Evolutionary conservation across 805 yeast species (phyloP).

Genomic region (Spathaspora girioi): DNA sequence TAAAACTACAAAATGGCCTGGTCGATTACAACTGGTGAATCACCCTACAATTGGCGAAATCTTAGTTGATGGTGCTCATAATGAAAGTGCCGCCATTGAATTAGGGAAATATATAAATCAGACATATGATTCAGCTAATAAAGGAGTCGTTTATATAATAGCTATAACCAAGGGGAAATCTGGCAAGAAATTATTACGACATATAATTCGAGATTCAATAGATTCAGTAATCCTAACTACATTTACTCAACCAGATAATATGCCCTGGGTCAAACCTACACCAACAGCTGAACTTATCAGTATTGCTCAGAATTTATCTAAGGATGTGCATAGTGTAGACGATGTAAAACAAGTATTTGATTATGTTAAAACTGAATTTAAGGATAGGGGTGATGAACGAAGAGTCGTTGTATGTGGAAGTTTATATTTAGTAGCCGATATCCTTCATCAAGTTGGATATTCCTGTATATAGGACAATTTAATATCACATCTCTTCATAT

Average conservation of each 20-base stretch:
- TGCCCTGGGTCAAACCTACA: conserved; percentile 79
- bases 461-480: not conserved
- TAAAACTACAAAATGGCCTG: conserved; percentile 70
- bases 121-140: conserved; percentile 11
- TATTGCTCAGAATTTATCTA: conserved; percentile 1
- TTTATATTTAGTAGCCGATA: conserved; percentile 39
- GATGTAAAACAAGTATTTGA: conserved; percentile 13
- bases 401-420: conserved; percentile 40
- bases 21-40: conserved; percentile 59
- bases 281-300: conserved; percentile 3
- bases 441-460: conserved; percentile 8
- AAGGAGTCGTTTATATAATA: conserved; percentile 53
- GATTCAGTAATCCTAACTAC: conserved; percentile 62
- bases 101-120: conserved; percentile 49
- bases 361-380: conserved; percentile 7
- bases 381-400: conserved; percentile 19
- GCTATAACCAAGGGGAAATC: conserved; percentile 78
- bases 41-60: conserved; percentile 25
- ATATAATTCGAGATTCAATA: conserved; percentile 36
- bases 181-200: conserved; percentile 45
- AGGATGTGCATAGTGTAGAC: conserved; percentile 9
- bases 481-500: no score
- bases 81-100: conserved; percentile 78
- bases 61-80: conserved; percentile 91
- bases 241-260: conserved; percentile 73